Base-by-base conservation (phyloP, 768 basidiomycete species). In the Lentinula detonsa region DNA sequence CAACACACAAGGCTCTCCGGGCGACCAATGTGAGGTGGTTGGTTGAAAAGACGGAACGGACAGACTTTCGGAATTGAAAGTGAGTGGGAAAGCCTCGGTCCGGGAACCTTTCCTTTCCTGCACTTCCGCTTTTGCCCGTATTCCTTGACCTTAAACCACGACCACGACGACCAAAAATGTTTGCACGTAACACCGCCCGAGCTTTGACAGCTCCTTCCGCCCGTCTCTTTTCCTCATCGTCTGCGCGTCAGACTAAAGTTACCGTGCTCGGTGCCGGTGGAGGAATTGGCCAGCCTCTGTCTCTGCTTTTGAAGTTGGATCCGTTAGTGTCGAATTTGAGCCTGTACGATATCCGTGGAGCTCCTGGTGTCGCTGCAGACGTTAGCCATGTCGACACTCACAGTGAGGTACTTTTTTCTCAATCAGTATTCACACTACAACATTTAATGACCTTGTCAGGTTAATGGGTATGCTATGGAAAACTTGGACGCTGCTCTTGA, bases 271-370 rank as follows among this genome's bases (percentile, higher is more conserved):
- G 96, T 69, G 97, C 97, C 63, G 96, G 93, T 69, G 96, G 96
- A 82, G 96, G 96, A 75, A 98, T 98, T 74, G 96, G 96, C 73
- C 96, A 98, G 76, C 95, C 96, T 71, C 80, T 98, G 69, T 96
- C 94, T 52, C 79, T 98, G 65, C 82, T 97, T 65, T 86, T 98
- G 73, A 98, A 98, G 83, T 85, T 78, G 66, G 91, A 99, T 81
- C 93, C 93, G 46, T 79, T 95, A 67, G 91, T 97, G 72, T 85
- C 85, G 58, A 85, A 88, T 64, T 78, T 98, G 71, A 90, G 82
- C 72, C 80, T 98, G 65, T 98, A 93, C 78, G 95, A 96, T 81
- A 95, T 96, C 71, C 90, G 93, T 70, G 93, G 93, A 67, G 93
- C 95, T 40, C 90, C 92, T 64, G 97, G 97, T 80, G 96, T 99